Evolutionary conservation across 768 basidiomycete species (phyloP), one percentile per base, ranked within the genome.

Genomic region (Lactarius evosmus): DNA sequence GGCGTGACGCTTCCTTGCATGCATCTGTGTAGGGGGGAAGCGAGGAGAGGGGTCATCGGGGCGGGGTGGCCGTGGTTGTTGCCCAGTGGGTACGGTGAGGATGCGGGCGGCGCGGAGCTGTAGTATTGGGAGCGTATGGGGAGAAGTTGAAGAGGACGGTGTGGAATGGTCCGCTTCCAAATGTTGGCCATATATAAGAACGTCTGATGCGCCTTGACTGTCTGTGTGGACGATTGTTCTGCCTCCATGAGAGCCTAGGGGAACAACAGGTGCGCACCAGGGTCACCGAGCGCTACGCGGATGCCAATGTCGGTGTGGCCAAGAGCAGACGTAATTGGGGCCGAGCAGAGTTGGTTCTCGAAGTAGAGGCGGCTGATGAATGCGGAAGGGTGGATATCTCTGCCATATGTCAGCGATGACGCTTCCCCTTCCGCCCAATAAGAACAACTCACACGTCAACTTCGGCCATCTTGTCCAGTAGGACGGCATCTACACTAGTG

Each of bases 1-100:
- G 17, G 65, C 66, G 33, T 74, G 75, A 11, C 71, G 69, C 32
- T 67, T 73, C 38, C 61, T 70, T 2, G 67, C 69, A 32, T 56
- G 16, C 52, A 60, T 19, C 59, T 65, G 7, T 56, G 49, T 27
- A 4, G 88, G 87, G 0, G 89, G 88, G 32, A 80, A 78, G 19
- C 90, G 87, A 8, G 90, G 90, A 6, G 85, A 89, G 0, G 89
- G 90, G 65, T 92, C 90, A 65, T 92, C 90, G 0, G 90, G 90
- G 38, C 90, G 79, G 4, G 86, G 87, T 0, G 77, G 71, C 7
- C 82, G 77, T 30, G 65, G 58, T 11, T 79, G 72, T 17, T 73
- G 69, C 36, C 72, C 66, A 1, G 76, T 78, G 52, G 80, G 76
- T 17, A 73, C 70, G 69, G 81, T 71, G 9, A 79, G 77, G 63